A percentile compares a stretch with the other conserved stretches of the same genome.
These are phyloP conservation scores for Spergularia marina DNA, from an alignment of 148 eudicot species.

Conservation along the genomic window DNA sequence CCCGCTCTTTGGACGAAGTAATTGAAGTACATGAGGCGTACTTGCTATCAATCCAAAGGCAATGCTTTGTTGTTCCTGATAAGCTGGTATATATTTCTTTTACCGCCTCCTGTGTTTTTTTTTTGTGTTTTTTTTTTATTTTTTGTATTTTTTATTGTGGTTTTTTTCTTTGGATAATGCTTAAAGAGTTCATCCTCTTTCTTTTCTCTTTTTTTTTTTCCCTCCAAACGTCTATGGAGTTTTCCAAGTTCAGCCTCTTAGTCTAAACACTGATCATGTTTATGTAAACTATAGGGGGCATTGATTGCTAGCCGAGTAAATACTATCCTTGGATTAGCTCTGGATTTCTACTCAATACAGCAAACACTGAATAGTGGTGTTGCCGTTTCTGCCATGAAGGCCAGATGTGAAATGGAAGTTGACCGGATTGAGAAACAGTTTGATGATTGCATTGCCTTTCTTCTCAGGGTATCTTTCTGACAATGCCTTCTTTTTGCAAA, in stretches of 20 bases:
- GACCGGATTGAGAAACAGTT: conserved; percentile 89
- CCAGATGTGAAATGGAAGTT: conserved; percentile 85
- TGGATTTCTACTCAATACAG: conserved; percentile 72
- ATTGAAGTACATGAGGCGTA: conserved; percentile 93
- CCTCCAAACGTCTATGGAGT: neutral
- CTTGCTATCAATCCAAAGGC: conserved; percentile 88
- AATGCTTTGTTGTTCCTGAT: conserved; percentile 97
- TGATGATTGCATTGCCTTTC: conserved; percentile 96
- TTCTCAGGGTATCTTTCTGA: conserved; percentile 69
- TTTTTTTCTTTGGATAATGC: neutral
- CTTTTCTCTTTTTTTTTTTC: neutral
- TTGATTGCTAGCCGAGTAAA: conserved; percentile 91
- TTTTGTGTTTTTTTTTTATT: conserved; percentile 1
- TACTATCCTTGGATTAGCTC: conserved; percentile 81
- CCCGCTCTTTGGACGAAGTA: conserved; percentile 89
- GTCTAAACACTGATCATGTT: neutral
- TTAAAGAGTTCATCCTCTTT: neutral
- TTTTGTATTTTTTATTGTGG: neutral
- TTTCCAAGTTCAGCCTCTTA: neutral
- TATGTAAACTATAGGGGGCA: conserved; percentile 56
- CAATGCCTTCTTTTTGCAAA: neutral
- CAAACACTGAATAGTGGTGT: conserved; percentile 76
- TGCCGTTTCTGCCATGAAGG: conserved; percentile 70
- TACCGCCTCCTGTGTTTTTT: neutral
- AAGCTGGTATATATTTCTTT: conserved; percentile 55